Percentiles rank a stretch among this genome's conserved stretches.
Evolutionary conservation across 2,329 filamentous ascomycete species (phyloP).

Genomic region (Cordyceps cateniannulata): DNA sequence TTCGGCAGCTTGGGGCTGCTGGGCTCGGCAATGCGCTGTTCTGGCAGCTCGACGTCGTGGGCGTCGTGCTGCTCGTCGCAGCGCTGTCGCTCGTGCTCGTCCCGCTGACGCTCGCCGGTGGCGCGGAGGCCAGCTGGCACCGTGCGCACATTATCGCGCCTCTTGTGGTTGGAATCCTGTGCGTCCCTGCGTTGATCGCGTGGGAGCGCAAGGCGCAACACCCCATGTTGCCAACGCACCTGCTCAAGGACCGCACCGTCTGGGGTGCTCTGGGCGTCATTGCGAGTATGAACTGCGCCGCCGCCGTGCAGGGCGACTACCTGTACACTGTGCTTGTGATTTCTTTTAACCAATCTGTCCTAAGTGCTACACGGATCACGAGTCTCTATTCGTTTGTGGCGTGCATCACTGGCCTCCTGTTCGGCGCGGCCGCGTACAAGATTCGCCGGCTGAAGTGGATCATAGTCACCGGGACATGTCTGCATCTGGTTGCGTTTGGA

Average conservation of each 20-base stretch:
- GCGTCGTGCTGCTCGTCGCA: conserved; percentile 40
- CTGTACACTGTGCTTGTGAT: conserved; percentile 57
- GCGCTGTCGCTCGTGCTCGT: conserved; percentile 39
- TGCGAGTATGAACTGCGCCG: conserved; percentile 48
- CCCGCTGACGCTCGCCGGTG: conserved; percentile 39
- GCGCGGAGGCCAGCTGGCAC: conserved; percentile 30
- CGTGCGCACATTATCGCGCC: conserved; percentile 35
- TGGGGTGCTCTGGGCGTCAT: conserved; percentile 58
- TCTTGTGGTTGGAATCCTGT: conserved; percentile 37
- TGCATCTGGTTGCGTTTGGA: conserved; percentile 59
- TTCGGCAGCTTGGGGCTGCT: conserved; percentile 25
- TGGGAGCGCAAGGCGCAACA: conserved; percentile 42
- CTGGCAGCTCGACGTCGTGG: conserved; percentile 39
- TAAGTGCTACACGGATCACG: conserved; percentile 50
- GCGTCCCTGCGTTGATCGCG: conserved; percentile 43
- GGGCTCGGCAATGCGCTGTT: conserved; percentile 27
- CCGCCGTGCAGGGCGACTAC: conserved; percentile 58
- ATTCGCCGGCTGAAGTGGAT: conserved; percentile 55
- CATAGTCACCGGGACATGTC: conserved; percentile 50
- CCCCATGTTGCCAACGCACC: conserved; percentile 52
- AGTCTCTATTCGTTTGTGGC: conserved; percentile 53
- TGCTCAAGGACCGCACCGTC: conserved; percentile 57
- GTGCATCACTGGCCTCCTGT: conserved; percentile 49
- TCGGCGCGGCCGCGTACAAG: conserved; percentile 52
- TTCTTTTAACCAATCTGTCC: conserved; percentile 52